Base-by-base conservation (phyloP, 1,139 yeast genomes). In the Taphrina communis region DNA sequence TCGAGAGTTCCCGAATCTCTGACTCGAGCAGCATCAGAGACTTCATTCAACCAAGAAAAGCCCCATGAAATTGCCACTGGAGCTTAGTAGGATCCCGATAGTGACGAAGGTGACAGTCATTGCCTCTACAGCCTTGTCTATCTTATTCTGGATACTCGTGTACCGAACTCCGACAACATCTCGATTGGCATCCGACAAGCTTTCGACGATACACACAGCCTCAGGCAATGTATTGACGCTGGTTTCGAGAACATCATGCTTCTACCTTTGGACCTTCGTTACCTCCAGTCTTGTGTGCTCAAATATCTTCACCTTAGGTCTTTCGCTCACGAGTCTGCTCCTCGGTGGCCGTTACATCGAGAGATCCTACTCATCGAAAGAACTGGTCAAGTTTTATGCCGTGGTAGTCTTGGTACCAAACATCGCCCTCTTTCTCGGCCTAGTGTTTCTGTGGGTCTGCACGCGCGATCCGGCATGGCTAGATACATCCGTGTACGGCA, bases 271-370 rank as follows among this genome's bases (percentile, higher is more conserved):
- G 93, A 90, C 90, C 0, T 73, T 90, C n/a, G 74, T 86, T 44
- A 84, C 90, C 1, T 82, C 95, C 0, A 83, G 90, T 19, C 89
- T 90, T 77, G 86, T 90, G 1, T 97, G 91, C 75, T 83, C 84
- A 39, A 80, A 86, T 21, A 68, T 88, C 0, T 74, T 86, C 71
- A 82, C 85, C 52, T 83, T 86, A 9, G 51, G 50, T 31, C 70
- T 85, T 5, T 84, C 90, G 0, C 75, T 83, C 6, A 72, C 80
- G 1, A 81, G 88, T 11, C 77, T 90, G 68, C 80, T 81, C 57
- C 80, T 85, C 62, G 87, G 90, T 38, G 85, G 85, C 12, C 75
- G 82, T 52, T 84, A 82, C 72, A 80, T 83, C 61, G 87, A 84
- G 72, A 78, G 82, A 56, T 80, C 82, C 21, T 84, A 87, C 87